Base-by-base conservation (phyloP, 179 eudicot genomes). In the Corrigiola litoralis region DNA sequence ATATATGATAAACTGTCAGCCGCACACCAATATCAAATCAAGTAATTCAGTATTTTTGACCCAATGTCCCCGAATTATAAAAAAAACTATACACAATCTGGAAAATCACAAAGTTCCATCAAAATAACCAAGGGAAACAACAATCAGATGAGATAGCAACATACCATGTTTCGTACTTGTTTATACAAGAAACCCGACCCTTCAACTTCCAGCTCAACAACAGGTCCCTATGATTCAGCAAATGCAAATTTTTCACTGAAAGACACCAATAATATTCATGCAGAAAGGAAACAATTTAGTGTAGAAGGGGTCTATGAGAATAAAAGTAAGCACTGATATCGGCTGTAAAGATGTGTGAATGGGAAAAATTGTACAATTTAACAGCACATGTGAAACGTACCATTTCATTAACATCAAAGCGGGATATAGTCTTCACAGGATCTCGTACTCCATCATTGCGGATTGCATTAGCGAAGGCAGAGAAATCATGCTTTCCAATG, bases 111-210 rank as follows among this genome's bases (percentile, higher is more conserved):
- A 41, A 32, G 4, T 8, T 11, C n/a, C n/a, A n/a, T n/a, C n/a
- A 25, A 45, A 27, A 10, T 14, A 12, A 46, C 21, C 18, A 6
- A 20, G 5, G 55, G 28, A 13, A 41, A 12, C 36, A 33, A 29
- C 21, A 45, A 29, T 10, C 12, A 58, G 38, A 52, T 36, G 59
- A 70, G 42, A 44, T 11, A 4, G 58, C 21, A 17, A 4, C 40
- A 28, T 82, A 90, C 98, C 98, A 92, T 92, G 84, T 92, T 92
- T 60, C 98, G 73, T 66, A 92, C 92, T 87, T 92, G 98, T 78
- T 92, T 79, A 64, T 92, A 92, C 58, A 92, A 56, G 75, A 92
- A 92, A 23, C 98, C 96, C 16, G 96, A 85, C 55, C 98, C 98
- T 83, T 92, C 96, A 73, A 90, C 92, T 77, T 92, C 98, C 53